These are phyloP conservation scores for Emmonsia crescens DNA, from an alignment of 2,329 filamentous ascomycete genomes.

Conservation along the genomic window DNA sequence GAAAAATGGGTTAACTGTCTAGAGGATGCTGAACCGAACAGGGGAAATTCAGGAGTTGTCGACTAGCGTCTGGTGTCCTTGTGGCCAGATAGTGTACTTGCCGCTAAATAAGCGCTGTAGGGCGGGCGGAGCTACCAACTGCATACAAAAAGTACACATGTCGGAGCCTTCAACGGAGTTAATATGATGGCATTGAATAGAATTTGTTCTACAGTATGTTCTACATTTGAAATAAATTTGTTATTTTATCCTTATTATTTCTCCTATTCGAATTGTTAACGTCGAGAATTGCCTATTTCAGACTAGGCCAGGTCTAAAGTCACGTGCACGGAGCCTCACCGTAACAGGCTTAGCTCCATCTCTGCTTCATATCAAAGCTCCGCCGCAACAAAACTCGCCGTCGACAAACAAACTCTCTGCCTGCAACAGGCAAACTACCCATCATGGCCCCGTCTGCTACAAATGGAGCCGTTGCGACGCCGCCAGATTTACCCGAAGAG, in stretches of 20 bases:
- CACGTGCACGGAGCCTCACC: neutral
- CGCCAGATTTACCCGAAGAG: slow-evolving; percentile 39
- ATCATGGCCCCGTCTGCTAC: slow-evolving; percentile 31
- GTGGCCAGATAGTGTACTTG: slow-evolving; percentile 1
- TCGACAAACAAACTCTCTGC: neutral
- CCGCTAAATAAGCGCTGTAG: neutral
- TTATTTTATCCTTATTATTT: neutral
- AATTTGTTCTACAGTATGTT: neutral
- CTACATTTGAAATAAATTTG: neutral
- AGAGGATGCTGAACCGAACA: slow-evolving; percentile 5
- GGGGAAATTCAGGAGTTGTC: slow-evolving; percentile 5
- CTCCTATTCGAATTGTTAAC: too few species aligned
- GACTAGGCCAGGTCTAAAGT: neutral
- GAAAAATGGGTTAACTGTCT: slow-evolving; percentile 12
- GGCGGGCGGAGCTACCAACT: neutral
- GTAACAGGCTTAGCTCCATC: neutral
- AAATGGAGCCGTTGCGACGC: slow-evolving; percentile 26
- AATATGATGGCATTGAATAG: neutral
- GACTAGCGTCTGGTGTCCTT: neutral
- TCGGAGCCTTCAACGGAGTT: neutral
- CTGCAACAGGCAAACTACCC: neutral
- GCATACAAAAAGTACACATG: too few species aligned
- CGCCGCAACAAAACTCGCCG: neutral
- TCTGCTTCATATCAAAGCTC: neutral
- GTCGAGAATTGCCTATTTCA: neutral